These are phyloP conservation scores for Groenewaldozyma sp. DNA, from an alignment of 1,139 yeast genomes.

Conservation along the genomic window DNA sequence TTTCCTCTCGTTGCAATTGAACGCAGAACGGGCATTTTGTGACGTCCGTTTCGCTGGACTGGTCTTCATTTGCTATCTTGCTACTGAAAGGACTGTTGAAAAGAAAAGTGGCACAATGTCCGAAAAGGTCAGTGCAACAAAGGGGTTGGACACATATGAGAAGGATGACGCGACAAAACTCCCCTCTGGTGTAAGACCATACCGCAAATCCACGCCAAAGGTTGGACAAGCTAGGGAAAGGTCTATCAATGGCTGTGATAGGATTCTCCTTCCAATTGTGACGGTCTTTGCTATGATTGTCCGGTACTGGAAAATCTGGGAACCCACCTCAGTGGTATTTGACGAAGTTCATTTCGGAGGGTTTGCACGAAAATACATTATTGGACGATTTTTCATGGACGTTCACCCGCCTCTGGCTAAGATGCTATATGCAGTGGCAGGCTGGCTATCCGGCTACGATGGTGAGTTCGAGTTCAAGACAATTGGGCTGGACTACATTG, in stretches of 20 bases:
- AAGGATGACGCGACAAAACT: conserved; percentile 3
- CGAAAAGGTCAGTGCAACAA: background rate
- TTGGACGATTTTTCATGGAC: conserved; percentile 79
- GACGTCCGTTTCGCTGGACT: too few species aligned
- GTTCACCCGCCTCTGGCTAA: conserved; percentile 98
- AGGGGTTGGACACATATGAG: background rate
- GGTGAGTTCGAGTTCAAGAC: conserved; percentile 86
- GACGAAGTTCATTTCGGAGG: conserved; percentile 77
- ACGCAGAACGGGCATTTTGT: too few species aligned
- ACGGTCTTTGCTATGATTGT: conserved; percentile 45
- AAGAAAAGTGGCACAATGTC: background rate
- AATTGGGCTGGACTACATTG: conserved; percentile 75
- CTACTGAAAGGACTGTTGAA: background rate
- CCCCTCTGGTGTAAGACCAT: conserved; percentile 21
- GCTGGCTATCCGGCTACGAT: conserved; percentile 79
- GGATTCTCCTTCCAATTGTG: conserved; percentile 38
- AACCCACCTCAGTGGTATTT: conserved; percentile 79
- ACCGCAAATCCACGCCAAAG: conserved; percentile 38
- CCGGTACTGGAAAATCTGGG: conserved; percentile 51
- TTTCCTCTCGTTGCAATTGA: too few species aligned
- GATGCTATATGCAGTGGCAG: conserved; percentile 80
- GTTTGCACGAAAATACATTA: conserved; percentile 52
- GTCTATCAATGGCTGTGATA: conserved; percentile 21
- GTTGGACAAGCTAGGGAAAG: conserved; percentile 29
- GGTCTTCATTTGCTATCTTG: too few species aligned